phyloP scores from a whole-genome alignment of 2,329 filamentous ascomycete species.

The Nigrospora oryzae region DNA sequence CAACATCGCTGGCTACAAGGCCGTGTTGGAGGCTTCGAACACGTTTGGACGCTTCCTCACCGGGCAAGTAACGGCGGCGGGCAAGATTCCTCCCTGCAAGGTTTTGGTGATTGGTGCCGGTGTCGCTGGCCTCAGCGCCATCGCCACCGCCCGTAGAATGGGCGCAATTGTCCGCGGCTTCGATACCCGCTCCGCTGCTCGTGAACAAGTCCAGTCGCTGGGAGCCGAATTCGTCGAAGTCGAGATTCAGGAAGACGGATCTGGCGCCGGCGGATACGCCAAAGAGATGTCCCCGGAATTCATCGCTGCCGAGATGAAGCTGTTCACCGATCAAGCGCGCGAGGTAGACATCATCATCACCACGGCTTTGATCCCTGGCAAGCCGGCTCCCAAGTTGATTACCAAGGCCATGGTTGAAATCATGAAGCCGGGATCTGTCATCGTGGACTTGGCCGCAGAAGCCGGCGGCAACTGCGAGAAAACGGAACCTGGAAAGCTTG shows the following conservation, averaged over 20 bases:
- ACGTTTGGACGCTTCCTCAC: constrained; percentile 83
- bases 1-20: constrained; percentile 90
- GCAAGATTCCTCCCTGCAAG: constrained; percentile 84
- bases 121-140: constrained; percentile 81
- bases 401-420: constrained; percentile 70
- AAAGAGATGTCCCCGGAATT: constrained; percentile 95
- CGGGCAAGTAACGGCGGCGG: constrained; percentile 82
- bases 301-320: constrained; percentile 85
- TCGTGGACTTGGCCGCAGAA: constrained; percentile 83
- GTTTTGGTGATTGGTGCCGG: constrained; percentile 85
- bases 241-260: constrained; percentile 74
- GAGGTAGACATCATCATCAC: constrained; percentile 92
- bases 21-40: constrained; percentile 82
- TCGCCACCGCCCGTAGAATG: constrained; percentile 76
- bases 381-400: constrained; percentile 74
- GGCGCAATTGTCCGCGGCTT: constrained; percentile 87
- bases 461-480: constrained; percentile 83
- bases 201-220: constrained; percentile 83
- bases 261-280: constrained; percentile 77
- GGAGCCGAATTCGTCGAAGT: constrained; percentile 89
- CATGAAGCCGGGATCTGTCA: constrained; percentile 84
- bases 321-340: constrained; percentile 78
- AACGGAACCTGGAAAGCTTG: constrained; percentile 64
- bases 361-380: constrained; percentile 83
- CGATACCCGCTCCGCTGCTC: constrained; percentile 79